Base-by-base conservation (phyloP, 768 basidiomycete species). In the Exsudoporus frostii region DNA sequence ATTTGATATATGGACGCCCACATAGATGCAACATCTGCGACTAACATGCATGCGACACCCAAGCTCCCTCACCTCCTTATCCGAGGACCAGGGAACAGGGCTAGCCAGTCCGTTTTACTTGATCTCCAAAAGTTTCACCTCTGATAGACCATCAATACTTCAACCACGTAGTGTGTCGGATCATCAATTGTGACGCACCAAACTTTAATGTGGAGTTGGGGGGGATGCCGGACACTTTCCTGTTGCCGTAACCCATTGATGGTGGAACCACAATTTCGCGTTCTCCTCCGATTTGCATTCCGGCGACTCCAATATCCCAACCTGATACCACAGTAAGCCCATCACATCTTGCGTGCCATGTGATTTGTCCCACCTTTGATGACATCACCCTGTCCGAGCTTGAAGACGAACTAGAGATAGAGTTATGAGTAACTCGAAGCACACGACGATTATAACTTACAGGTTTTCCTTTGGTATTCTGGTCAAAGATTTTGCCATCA, bases 271-370 rank as follows among this genome's bases (percentile, higher is more conserved):
- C 84, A 59, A 98, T 75, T 52, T 84, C 73, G 46, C 96, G 83
- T 72, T 98, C 94, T 25, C 95, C 94, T 37, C 85, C 88, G 37
- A 87, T 83, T 62, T 90, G 86, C 94, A 98, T 97, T 32, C 96
- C 96, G 29, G 77, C 84, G 51, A 98, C 78, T 37, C 95, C 96
- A 64, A 90, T 76, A 62, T 98, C 96, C 94, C 95, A 97, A 42
- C 89, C 85, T 88, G 52, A 24, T 27, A 17, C 42, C 11, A 48
- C 15, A 36, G 45, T 58, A 13, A 65, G 48, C 37, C 10, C 19
- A 53, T 36, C 17, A 32, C 5, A 19, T 19, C 7, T 42, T 30
- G 50, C 15, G 25, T 15, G 22, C 29, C 29, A 56, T 13, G 6
- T 19, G 19, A 39, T 43, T 37, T 40, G 30, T 55, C 74, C 42